Evolutionary conservation across 2,329 filamentous ascomycete genomes (phyloP).

Genomic region (Aspergillus brunneoviolaceus): DNA sequence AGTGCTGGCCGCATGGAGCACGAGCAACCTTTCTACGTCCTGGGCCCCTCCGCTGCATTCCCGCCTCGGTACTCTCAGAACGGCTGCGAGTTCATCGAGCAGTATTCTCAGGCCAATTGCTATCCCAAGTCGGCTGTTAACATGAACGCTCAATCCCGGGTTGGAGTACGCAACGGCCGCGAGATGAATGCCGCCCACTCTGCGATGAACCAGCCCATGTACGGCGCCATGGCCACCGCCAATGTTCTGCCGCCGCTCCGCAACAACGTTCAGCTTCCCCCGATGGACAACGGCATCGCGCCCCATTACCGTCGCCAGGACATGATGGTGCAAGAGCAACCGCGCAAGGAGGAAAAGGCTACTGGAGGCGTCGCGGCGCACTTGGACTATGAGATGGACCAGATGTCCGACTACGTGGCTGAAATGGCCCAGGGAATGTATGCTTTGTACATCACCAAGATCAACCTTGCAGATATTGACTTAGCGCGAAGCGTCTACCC

Average conservation of each 20-base stretch:
- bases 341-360: conserved; percentile 63
- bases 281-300: conserved; percentile 43
- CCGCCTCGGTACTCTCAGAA: conserved; percentile 45
- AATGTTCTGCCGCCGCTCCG: conserved; percentile 44
- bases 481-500: conserved; percentile 63
- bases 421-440: conserved; percentile 80
- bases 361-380: conserved; percentile 87
- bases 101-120: conserved; percentile 45
- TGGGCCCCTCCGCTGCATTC: conserved; percentile 38
- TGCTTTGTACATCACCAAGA: conserved; percentile 56
- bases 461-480: conserved; percentile 63
- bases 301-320: conserved; percentile 45
- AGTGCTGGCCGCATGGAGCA: conserved; percentile 38
- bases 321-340: conserved; percentile 35
- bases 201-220: conserved; percentile 36
- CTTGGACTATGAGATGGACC: conserved; percentile 94
- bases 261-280: conserved; percentile 39
- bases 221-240: conserved; percentile 33
- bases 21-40: conserved; percentile 41
- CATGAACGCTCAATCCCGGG: conserved; percentile 30
- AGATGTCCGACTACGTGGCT: conserved; percentile 92
- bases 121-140: conserved; percentile 42
- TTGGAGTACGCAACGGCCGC: conserved; percentile 33
- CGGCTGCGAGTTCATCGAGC: conserved; percentile 47
- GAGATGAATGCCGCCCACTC: conserved; percentile 31